Evolutionary conservation across 2,329 filamentous ascomycete species (phyloP), one percentile per base, ranked within the genome.

Genomic region (Celoporthe dispersa): DNA sequence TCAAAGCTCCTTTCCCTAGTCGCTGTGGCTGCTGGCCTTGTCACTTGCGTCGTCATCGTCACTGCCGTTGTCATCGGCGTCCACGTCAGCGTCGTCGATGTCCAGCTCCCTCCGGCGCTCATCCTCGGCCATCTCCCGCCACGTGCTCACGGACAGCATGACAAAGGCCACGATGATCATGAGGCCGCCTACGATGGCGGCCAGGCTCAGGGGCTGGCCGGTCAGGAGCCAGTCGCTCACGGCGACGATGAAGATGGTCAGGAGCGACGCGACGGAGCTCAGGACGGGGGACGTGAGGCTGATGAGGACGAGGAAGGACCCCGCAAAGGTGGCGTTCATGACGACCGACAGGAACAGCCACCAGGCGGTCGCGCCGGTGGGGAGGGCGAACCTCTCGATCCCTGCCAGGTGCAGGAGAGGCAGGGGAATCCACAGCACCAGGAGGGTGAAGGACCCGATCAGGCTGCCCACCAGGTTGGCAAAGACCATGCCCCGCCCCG

Each of bases 231-330:
- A 97, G 80, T 99, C 96, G 68, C 93, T 93, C 39, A 98, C 84
- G 0, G 95, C 96, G 8, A 99, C 96, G 71, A 98, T 89, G 85
- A 99, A 98, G 74, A 99, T 99, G 31, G 96, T 99, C 62, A 99
- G 85, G 39, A 99, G 87, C 2, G 95, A 94, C 0, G 96, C 96
- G 14, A 99, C 96, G 25, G 92, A 97, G 70, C 92, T 95, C 5
- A 99, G 85, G 2, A 99, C 96, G 0, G 96, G 96, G 25, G 92
- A 95, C 0, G 96, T 99, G 37, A 99, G 86, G 22, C 91, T 94
- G 77, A 99, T 98, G 67, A 99, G 87, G 44, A 97, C 92, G 9
- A 98, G 86, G 84, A 98, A 98, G 28, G 91, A 93, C 33, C 96
- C 96, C 14, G 94, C 96, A 79, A 99, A 99, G 0, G 89, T 91